Conservation (phyloP, 2,329 filamentous ascomycete genomes). For the Triangularia verruculosa region DNA sequence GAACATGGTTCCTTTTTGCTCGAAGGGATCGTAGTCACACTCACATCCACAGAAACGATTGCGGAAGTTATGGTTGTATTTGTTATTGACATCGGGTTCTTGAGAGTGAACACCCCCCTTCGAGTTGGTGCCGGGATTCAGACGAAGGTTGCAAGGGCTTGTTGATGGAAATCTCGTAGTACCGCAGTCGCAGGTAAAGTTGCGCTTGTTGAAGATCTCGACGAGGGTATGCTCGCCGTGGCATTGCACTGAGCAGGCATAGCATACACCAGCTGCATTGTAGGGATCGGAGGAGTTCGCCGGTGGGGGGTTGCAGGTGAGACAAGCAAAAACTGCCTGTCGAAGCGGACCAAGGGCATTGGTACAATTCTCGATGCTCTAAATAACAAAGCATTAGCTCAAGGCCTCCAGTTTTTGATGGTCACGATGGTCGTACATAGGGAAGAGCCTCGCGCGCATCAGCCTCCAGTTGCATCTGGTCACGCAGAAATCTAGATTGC, state of each 20-base stretch:
- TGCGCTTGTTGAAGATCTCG: conserved; percentile 91
- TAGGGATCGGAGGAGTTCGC: conserved; percentile 59
- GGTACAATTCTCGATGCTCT: conserved; percentile 94
- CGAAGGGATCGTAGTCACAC: conserved; percentile 81
- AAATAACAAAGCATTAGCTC: conserved; percentile 11
- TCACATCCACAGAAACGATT: conserved; percentile 90
- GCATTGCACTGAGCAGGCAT: conserved; percentile 93
- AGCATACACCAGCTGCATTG: conserved; percentile 87
- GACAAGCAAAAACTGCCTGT: conserved; percentile 85
- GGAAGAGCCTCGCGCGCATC: conserved; percentile 93
- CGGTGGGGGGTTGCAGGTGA: conserved; percentile 88
- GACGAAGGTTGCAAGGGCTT: conserved; percentile 72
- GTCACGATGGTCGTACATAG: conserved; percentile 63
- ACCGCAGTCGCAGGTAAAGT: conserved; percentile 96
- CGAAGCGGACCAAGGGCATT: conserved; percentile 83
- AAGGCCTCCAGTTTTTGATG: not conserved
- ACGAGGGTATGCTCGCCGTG: conserved; percentile 94
- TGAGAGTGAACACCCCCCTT: conserved; percentile 78
- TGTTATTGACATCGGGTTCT: conserved; percentile 68
- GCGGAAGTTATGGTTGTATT: conserved; percentile 93
- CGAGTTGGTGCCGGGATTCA: conserved; percentile 68
- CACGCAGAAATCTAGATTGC: conserved; percentile 70
- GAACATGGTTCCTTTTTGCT: conserved; percentile 97
- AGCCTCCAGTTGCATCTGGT: conserved; percentile 85
- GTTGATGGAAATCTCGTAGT: conserved; percentile 72